phyloP scores from a whole-genome alignment of 768 basidiomycete species.

The Kwoniella sp. region DNA sequence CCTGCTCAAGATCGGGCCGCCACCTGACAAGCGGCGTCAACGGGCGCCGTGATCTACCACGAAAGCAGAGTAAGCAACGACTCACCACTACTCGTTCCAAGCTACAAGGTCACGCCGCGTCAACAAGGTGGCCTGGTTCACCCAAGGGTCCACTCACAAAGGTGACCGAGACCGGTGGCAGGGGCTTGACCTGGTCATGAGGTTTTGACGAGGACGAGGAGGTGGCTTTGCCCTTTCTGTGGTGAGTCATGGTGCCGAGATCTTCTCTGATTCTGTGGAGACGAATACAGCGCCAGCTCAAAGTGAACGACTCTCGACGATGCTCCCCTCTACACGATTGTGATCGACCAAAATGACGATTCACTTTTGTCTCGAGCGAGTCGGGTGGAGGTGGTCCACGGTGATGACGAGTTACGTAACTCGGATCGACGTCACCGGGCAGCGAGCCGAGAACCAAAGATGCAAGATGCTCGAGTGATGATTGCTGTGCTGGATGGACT shows the following conservation, averaged over 20 bases:
- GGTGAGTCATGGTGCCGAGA: neutral
- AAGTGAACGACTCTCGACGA: too few relatives aligned
- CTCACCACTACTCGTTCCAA: slow-evolving; percentile 45
- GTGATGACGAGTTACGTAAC: too few relatives aligned
- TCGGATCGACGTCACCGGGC: too few relatives aligned
- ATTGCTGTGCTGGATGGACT: too few relatives aligned
- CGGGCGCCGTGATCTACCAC: neutral
- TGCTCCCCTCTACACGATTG: too few relatives aligned
- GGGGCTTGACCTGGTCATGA: slow-evolving; percentile 12
- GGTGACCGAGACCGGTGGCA: slow-evolving; percentile 35
- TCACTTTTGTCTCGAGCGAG: too few relatives aligned
- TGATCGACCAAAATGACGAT: too few relatives aligned
- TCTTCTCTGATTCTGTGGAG: too few relatives aligned
- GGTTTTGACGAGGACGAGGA: neutral
- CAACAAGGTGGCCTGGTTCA: neutral
- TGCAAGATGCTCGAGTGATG: too few relatives aligned
- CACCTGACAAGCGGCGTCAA: slow-evolving; percentile 21
- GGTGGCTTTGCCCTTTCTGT: neutral
- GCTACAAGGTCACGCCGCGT: slow-evolving; percentile 12
- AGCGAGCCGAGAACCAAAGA: too few relatives aligned
- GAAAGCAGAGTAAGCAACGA: neutral
- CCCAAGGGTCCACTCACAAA: slow-evolving; percentile 34
- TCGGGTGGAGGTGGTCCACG: too few relatives aligned
- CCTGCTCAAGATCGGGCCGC: slow-evolving; percentile 44
- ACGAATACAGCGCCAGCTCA: too few relatives aligned